These are phyloP conservation scores for Gymnopus androsaceus DNA, from an alignment of 1,284 basidiomycete genomes.

Conservation along the genomic window DNA sequence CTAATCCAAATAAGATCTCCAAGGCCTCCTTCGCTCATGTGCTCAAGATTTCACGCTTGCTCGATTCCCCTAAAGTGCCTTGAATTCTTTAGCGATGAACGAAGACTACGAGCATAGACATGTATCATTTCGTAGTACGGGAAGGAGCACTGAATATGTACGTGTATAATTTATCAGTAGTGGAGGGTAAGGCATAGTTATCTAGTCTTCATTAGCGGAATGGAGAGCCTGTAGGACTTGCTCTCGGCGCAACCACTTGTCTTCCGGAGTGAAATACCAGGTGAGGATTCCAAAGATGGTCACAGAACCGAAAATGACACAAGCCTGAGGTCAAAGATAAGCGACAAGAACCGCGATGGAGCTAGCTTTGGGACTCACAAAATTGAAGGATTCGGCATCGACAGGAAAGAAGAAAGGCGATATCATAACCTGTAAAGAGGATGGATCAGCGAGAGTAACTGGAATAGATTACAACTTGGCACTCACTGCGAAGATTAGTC, in stretches of 20 bases:
- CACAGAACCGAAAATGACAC: slow-evolving; percentile 75
- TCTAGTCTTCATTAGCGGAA: slow-evolving; percentile 29
- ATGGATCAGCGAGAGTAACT: slow-evolving; percentile 12
- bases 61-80: no score
- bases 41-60: no score
- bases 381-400: slow-evolving; percentile 73
- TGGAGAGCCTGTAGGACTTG: slow-evolving; percentile 53
- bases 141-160: no score
- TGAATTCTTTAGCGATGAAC: no score
- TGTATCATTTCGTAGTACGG: no score
- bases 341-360: slow-evolving; percentile 17
- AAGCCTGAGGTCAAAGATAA: slow-evolving; percentile 46
- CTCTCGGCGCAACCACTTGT: slow-evolving; percentile 73
- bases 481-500: slow-evolving; percentile 69
- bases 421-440: slow-evolving; percentile 57
- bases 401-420: slow-evolving; percentile 86
- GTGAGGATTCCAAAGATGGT: slow-evolving; percentile 75
- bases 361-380: slow-evolving; percentile 50
- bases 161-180: no score
- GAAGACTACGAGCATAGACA: no score
- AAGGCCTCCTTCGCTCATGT: no score
- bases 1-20: no score
- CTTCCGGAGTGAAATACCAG: slow-evolving; percentile 76
- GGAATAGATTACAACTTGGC: neutral
- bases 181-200: no score